phyloP scores from a whole-genome alignment of 2,329 filamentous ascomycete genomes.

The Colletotrichum sp. region DNA sequence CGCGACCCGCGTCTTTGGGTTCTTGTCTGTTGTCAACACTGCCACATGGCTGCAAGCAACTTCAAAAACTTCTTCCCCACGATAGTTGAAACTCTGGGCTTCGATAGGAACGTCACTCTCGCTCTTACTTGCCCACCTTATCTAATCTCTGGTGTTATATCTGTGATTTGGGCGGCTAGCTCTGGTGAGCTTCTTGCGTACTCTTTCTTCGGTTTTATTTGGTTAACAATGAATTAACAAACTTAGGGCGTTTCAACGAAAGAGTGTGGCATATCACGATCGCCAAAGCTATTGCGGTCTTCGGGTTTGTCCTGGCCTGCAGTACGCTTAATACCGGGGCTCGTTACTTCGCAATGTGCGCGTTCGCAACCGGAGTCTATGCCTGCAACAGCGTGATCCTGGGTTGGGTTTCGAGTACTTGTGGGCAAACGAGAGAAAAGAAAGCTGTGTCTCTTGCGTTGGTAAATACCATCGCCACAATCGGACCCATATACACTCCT shows the following conservation, averaged over 20 bases:
- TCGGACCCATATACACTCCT: slow-evolving; percentile 20
- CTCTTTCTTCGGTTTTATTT: background rate
- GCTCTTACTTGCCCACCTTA: slow-evolving; percentile 53
- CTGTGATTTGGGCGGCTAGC: slow-evolving; percentile 44
- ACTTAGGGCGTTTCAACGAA: slow-evolving; percentile 46
- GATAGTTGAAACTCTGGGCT: slow-evolving; percentile 35
- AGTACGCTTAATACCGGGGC: slow-evolving; percentile 33
- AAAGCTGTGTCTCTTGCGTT: slow-evolving; percentile 42
- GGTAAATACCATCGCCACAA: slow-evolving; percentile 21
- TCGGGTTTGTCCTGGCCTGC: slow-evolving; percentile 41
- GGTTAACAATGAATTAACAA: background rate
- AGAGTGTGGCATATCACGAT: slow-evolving; percentile 42
- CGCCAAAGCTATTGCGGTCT: slow-evolving; percentile 40
- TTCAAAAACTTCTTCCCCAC: slow-evolving; percentile 51
- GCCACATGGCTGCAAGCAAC: slow-evolving; percentile 42
- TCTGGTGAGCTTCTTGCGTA: slow-evolving; percentile 34
- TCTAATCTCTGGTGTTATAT: slow-evolving; percentile 45
- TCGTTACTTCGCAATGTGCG: slow-evolving; percentile 37
- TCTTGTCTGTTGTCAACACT: slow-evolving; percentile 28
- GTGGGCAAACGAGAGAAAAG: slow-evolving; percentile 48
- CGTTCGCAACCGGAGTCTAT: slow-evolving; percentile 38
- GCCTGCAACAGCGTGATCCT: slow-evolving; percentile 48
- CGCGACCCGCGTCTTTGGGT: slow-evolving; percentile 30
- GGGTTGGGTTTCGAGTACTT: slow-evolving; percentile 44
- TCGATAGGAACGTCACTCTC: slow-evolving; percentile 40